phyloP scores from a whole-genome alignment of 768 basidiomycete species.

The Dentipellis sp. region DNA sequence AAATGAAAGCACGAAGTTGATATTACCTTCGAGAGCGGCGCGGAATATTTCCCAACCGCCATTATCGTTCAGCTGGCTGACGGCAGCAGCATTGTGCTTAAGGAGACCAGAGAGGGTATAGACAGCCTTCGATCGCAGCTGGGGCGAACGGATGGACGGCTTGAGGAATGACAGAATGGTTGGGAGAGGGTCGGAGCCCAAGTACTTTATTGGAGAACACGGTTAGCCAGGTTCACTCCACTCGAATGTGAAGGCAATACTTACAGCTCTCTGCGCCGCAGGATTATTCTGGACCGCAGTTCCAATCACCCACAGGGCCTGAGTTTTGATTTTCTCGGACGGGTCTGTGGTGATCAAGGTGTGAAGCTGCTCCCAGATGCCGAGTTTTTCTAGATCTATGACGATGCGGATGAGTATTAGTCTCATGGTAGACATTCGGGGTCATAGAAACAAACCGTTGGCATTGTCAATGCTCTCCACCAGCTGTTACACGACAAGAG shows the following conservation, averaged over 20 bases:
- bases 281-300: constrained; percentile 91
- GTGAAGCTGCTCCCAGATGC: constrained; percentile 75
- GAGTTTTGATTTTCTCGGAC: constrained; percentile 51
- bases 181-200: constrained; percentile 57
- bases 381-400: constrained; percentile 64
- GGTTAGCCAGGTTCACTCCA: neutral
- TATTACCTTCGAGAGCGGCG: constrained; percentile 48
- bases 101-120: constrained; percentile 73
- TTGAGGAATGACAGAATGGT: constrained; percentile 52
- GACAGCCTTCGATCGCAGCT: constrained; percentile 68
- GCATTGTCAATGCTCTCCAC: constrained; percentile 89
- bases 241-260: constrained; percentile 17
- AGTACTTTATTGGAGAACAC: constrained; percentile 34
- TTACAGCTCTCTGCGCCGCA: constrained; percentile 64
- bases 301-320: constrained; percentile 79
- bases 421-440: neutral
- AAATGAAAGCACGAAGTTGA: neutral
- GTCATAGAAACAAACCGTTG: constrained; percentile 41
- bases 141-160: constrained; percentile 39
- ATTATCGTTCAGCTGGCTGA: constrained; percentile 37
- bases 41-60: constrained; percentile 61
- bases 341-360: constrained; percentile 43
- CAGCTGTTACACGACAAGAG: constrained; percentile 36
- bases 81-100: constrained; percentile 68
- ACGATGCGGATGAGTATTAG: neutral